These are phyloP conservation scores for Candida sojae DNA, from an alignment of 1,139 yeast species.

Conservation along the genomic window DNA sequence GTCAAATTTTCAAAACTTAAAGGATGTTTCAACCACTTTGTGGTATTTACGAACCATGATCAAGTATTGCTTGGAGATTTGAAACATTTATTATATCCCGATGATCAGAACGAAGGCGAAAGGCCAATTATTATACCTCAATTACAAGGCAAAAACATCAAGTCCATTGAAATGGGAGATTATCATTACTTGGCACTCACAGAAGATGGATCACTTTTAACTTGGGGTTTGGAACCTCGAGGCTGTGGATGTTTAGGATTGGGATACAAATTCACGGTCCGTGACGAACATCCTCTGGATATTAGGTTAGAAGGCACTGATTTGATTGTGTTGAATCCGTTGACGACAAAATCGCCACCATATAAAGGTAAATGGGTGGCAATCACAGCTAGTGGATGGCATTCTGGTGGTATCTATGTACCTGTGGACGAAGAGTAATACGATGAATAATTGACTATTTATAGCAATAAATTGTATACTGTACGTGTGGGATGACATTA, in stretches of 20 bases:
- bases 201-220: constrained; percentile 55
- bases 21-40: constrained; percentile 27
- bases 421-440: constrained; percentile 11
- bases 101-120: constrained; percentile 15
- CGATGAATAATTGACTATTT: neutral
- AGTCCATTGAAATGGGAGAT: constrained; percentile 63
- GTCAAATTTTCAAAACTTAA: constrained; percentile 21
- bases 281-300: constrained; percentile 7
- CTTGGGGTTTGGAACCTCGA: constrained; percentile 72
- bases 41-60: constrained; percentile 36
- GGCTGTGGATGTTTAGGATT: constrained; percentile 73
- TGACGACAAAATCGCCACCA: constrained; percentile 30
- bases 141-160: constrained; percentile 52
- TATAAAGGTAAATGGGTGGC: constrained; percentile 46
- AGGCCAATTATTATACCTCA: constrained; percentile 29
- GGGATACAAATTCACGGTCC: constrained; percentile 42
- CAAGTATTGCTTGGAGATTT: constrained; percentile 15
- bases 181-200: constrained; percentile 69
- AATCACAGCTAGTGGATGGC: constrained; percentile 82
- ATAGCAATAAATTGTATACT: too few relatives aligned
- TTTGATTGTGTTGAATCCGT: constrained; percentile 46
- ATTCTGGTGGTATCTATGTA: constrained; percentile 57
- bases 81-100: constrained; percentile 31
- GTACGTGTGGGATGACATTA: too few relatives aligned
- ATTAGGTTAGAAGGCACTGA: constrained; percentile 34